Evolutionary conservation across 768 basidiomycete genomes (phyloP), one percentile per base, ranked within the genome.

Genomic region (Botryobasidium botryosum): DNA sequence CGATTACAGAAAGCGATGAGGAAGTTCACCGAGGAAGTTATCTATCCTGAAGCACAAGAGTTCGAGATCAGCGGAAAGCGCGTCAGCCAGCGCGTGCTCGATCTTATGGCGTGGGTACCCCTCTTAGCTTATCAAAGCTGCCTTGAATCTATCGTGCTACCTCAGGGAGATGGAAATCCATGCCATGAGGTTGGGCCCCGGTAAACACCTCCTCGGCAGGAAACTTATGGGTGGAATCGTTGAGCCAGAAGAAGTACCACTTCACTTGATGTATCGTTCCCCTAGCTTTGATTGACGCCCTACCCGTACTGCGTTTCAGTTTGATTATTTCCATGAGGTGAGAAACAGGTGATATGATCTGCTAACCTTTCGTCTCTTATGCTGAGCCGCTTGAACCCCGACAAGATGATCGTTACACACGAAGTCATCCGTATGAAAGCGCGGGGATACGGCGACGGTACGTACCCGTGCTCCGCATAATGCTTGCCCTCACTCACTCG

Each of bases 311-410:
- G 25, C 21, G 8, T 17, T 20, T n/a, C 25, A 50, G 52, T 96
- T 82, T 54, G 85, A 94, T 59, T 90, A 91, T 56, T 97, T 97
- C 69, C 80, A 94, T 55, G 91, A 86, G 71, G 67, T n/a, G n/a
- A n/a, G n/a, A n/a, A n/a, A n/a, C n/a, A n/a, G n/a, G n/a, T n/a
- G n/a, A n/a, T n/a, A n/a, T n/a, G n/a, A n/a, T n/a, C n/a, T n/a
- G n/a, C n/a, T n/a, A n/a, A n/a, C n/a, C n/a, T n/a, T n/a, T n/a
- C n/a, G n/a, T n/a, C n/a, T n/a, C n/a, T n/a, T n/a, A n/a, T n/a
- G n/a, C n/a, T n/a, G n/a, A n/a, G n/a, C n/a, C n/a, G n/a, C n/a
- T n/a, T n/a, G n/a, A n/a, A n/a, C n/a, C n/a, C n/a, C n/a, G n/a
- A n/a, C n/a, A n/a, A n/a, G 82, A 66, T 77, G 36, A 82, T 86